Evolutionary conservation across 2,329 filamentous ascomycete genomes (phyloP), one percentile per base, ranked within the genome.

Genomic region (Coleophoma cylindrospora): DNA sequence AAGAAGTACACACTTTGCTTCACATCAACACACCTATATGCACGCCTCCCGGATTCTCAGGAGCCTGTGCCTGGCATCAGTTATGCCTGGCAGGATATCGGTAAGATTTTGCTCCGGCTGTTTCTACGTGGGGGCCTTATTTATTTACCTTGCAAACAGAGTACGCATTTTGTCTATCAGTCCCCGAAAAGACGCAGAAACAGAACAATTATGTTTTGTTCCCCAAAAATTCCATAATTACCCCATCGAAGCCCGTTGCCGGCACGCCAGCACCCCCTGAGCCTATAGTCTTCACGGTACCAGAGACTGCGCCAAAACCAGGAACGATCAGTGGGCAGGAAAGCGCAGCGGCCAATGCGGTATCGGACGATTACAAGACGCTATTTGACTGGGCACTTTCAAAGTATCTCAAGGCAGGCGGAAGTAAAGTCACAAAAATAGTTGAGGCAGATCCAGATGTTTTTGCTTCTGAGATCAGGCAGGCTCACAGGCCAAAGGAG

Each of bases 1-100:
- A 87, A 87, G 68, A 87, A 86, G 66, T 81, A 81, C 57, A 80
- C 82, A 55, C 64, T 87, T 9, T 83, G 79, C 64, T 78, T 86
- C 54, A 86, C 82, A 2, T 67, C 73, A 6, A 73, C 74, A 52
- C 78, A 80, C 55, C 60, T 86, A 34, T 85, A 84, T 54, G 81
- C 80, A 13, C 73, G 77, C 34, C 69, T 70, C 1, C 70, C 79
- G 0, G 74, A 74, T 40, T 76, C 77, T 2, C 74, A 73, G 2
- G 68, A 70, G 21, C 78, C 80, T 0, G 71, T 79, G 14, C 68
- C 74, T 15, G 76, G 75, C 43, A 77, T 81, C 44, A 73, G 76
- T 13, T 82, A 83, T 57, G 71, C 76, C 0, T 86, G 81, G 81
- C 74, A 69, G 48, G 77, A 83, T 54, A 79, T 87, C 56, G 81